Conservation (phyloP, 2,329 filamentous ascomycete species). For the Cladophialophora psammophila region DNA sequence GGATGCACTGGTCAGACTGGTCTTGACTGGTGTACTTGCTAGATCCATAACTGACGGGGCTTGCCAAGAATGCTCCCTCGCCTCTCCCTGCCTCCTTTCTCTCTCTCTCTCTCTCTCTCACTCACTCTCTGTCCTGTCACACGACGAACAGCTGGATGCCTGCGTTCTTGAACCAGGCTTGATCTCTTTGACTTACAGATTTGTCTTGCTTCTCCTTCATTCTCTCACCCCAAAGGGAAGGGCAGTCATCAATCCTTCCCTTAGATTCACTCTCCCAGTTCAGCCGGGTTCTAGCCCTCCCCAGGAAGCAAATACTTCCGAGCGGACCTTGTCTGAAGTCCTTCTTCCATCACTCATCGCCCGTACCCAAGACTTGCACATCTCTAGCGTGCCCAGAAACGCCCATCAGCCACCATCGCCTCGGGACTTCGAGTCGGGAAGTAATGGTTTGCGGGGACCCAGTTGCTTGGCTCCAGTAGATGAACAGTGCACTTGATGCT, state of each 20-base stretch:
- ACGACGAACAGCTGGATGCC: neutral
- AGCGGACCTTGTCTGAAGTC: neutral
- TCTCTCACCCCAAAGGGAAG: neutral
- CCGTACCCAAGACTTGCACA: neutral
- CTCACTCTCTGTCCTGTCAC: neutral
- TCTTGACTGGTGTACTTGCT: no score
- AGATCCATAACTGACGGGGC: no score
- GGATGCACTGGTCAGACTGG: no score
- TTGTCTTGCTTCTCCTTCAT: neutral
- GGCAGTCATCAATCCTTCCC: neutral
- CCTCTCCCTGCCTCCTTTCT: neutral
- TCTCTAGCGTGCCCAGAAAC: conserved; percentile 21
- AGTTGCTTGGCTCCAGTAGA: conserved; percentile 18
- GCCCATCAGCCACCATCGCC: neutral
- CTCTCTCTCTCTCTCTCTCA: neutral
- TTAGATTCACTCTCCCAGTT: neutral
- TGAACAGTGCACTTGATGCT: neutral
- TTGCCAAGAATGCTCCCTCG: no score
- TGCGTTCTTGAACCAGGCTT: neutral
- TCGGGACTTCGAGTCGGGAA: conserved; percentile 15
- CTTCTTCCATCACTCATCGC: neutral
- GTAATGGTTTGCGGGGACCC: conserved; percentile 6
- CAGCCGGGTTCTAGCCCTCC: neutral
- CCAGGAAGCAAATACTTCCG: conserved; percentile 9
- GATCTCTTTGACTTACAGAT: neutral